Evolutionary conservation across 1,139 yeast species (phyloP).

Genomic region (Diutina scorzettiae): DNA sequence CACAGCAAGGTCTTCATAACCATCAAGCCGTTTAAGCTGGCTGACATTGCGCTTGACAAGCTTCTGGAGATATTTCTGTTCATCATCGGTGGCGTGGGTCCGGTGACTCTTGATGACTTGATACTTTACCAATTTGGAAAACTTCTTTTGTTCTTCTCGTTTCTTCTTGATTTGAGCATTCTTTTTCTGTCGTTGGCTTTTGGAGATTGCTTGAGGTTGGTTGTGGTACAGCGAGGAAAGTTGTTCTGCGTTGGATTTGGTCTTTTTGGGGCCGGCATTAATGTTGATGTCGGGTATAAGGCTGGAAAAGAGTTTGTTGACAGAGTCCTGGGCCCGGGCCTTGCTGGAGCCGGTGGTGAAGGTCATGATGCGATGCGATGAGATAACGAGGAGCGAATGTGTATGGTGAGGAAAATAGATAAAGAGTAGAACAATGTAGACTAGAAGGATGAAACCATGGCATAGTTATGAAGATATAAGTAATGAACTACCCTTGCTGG

Average conservation of each 20-base stretch:
- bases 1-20: conserved; percentile 29
- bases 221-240: conserved; percentile 10
- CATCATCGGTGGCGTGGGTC: conserved; percentile 22
- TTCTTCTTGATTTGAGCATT: conserved; percentile 26
- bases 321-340: conserved; percentile 24
- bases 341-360: background rate
- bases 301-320: conserved; percentile 27
- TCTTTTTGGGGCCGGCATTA: conserved; percentile 7
- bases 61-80: conserved; percentile 35
- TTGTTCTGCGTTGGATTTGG: conserved; percentile 14
- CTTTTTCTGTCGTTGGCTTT: conserved; percentile 18
- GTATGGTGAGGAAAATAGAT: too few relatives aligned
- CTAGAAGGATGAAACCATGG: too few relatives aligned
- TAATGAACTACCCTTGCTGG: too few relatives aligned
- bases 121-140: conserved; percentile 40
- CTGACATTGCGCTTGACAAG: conserved; percentile 38
- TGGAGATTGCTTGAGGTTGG: conserved; percentile 16
- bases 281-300: conserved; percentile 25
- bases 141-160: conserved; percentile 23
- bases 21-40: conserved; percentile 32
- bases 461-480: too few relatives aligned
- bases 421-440: too few relatives aligned
- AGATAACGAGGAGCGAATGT: too few relatives aligned
- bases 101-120: conserved; percentile 35
- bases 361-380: conserved; percentile 4